Evolutionary conservation across 1,284 basidiomycete genomes (phyloP), one percentile per base, ranked within the genome.

Genomic region (Trichosporon coremiiforme): DNA sequence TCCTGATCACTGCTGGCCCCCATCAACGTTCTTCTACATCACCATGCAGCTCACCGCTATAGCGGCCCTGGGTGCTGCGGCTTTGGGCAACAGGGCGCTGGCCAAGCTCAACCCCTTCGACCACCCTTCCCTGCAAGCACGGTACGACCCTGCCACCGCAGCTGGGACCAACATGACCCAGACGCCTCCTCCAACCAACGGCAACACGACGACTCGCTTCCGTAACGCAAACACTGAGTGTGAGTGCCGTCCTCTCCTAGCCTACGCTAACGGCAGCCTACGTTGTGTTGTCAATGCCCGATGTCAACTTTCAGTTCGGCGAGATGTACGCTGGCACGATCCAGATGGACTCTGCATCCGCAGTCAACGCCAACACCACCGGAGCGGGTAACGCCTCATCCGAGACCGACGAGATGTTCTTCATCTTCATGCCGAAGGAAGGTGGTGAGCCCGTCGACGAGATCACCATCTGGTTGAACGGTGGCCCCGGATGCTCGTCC

Each of bases 401-500:
- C 29, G 20, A 36, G 33, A 36, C 12, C 63, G 53, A 31, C 20
- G 45, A 64, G 25, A 70, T 76, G 64, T 76, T 76, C 64, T 71
- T 74, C 71, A 67, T 76, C 67, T 76, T 76, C 69, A 67, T 70
- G 64, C 75, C 75, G 41, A 69, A 62, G 20, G 53, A 68, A 35
- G 55, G 20, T 29, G 75, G 75, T 13, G 70, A 70, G n/a, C 71
- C 73, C 8, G 71, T 77, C 45, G 70, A 77, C 67, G 76, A 77
- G 66, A 65, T 79, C 29, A 76, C 76, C 29, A 75, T 79, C 68
- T 72, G 72, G 74, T 66, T 77, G 25, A 73, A 75, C 66, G 70
- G 73, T 17, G 73, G 75, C 6, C 75, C 75, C 0, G 75, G 75
- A 0, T 94, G 92, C 77, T 91, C 90, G 9, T 90, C 90, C 2